phyloP scores from a whole-genome alignment of 2,329 filamentous ascomycete species.

The Aspergillus fumigatiaffinis region DNA sequence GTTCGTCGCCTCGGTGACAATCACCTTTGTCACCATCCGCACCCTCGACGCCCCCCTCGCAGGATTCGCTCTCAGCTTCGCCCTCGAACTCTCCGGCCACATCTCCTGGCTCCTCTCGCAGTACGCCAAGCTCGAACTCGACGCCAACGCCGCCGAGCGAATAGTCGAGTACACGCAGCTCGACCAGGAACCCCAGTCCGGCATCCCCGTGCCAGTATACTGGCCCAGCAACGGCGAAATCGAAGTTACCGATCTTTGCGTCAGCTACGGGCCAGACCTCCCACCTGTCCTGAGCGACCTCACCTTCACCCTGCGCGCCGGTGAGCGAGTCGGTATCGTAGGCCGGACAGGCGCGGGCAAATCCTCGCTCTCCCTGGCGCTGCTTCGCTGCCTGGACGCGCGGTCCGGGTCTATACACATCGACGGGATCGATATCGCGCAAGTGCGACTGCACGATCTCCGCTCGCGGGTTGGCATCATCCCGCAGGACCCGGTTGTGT shows the following conservation, averaged over 20 bases:
- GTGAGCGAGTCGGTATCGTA: conserved; percentile 71
- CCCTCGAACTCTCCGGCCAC: neutral
- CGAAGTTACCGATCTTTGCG: conserved; percentile 67
- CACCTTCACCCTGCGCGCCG: conserved; percentile 61
- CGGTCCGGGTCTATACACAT: conserved; percentile 63
- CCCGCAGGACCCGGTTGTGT: conserved; percentile 75
- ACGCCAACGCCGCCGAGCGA: conserved; percentile 74
- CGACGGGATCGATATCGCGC: conserved; percentile 70
- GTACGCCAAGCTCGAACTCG: conserved; percentile 57
- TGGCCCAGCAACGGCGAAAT: conserved; percentile 73
- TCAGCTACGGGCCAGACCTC: conserved; percentile 65
- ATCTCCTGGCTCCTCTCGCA: neutral
- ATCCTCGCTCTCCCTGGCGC: conserved; percentile 67
- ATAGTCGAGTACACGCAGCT: conserved; percentile 71
- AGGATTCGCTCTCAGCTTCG: conserved; percentile 70
- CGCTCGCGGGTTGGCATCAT: conserved; percentile 72
- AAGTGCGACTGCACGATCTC: conserved; percentile 64
- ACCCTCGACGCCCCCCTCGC: conserved; percentile 66
- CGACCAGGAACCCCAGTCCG: conserved; percentile 62
- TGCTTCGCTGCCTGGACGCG: conserved; percentile 74
- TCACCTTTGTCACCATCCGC: conserved; percentile 21
- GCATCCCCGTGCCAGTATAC: conserved; percentile 59
- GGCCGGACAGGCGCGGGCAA: conserved; percentile 77
- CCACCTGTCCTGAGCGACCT: conserved; percentile 67
- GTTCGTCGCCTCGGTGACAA: too few species aligned